Conservation (phyloP, 176 grass and related monocot species). For the Oryza coarctata region DNA sequence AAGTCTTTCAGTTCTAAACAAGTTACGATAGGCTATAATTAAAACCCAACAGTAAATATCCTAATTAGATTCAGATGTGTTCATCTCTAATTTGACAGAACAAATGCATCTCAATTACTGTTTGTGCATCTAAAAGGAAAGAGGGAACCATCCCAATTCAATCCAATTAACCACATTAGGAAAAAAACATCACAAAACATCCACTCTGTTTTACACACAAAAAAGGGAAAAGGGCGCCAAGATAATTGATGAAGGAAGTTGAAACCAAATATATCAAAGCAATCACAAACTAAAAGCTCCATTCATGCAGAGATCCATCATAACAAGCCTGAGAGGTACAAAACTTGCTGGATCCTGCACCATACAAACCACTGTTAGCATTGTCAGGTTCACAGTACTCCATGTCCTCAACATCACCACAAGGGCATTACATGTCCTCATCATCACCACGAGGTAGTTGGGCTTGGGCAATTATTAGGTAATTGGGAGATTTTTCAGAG, state of each 20-base stretch:
- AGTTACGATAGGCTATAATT: too few species aligned
- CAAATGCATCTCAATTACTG: not conserved
- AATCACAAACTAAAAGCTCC: not conserved
- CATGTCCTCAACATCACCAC: too few species aligned
- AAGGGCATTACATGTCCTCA: slow-evolving; percentile 13
- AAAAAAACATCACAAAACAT: too few species aligned
- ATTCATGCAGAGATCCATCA: not conserved
- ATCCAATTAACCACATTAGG: not conserved
- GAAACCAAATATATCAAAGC: not conserved
- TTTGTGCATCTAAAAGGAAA: not conserved
- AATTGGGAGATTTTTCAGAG: not conserved
- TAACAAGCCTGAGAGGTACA: not conserved
- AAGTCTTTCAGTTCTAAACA: too few species aligned
- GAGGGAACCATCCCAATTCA: not conserved
- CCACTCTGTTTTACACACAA: too few species aligned
- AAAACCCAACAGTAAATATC: too few species aligned
- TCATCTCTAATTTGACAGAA: not conserved
- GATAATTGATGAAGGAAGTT: not conserved
- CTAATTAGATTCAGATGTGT: too few species aligned
- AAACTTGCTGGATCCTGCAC: slow-evolving; percentile 35
- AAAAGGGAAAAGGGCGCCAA: not conserved
- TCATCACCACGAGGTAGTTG: slow-evolving; percentile 47
- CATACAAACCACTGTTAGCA: slow-evolving; percentile 33
- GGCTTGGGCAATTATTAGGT: slow-evolving; percentile 30
- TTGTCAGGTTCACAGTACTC: slow-evolving; percentile 27